Base-by-base conservation (phyloP, 768 basidiomycete genomes). In the Boletus barrowsii region DNA sequence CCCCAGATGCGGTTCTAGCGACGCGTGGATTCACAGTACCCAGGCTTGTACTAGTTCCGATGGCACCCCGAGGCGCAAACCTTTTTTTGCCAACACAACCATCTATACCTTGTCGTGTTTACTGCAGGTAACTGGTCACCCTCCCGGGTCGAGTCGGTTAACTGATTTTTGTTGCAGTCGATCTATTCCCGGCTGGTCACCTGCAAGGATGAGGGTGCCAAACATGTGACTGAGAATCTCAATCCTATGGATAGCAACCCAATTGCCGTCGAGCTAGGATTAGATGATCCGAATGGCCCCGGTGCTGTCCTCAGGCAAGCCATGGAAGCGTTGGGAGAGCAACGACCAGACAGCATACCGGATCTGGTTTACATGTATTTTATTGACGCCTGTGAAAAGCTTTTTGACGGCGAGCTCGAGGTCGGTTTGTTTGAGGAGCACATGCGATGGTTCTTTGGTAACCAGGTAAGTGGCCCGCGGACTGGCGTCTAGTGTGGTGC, bases 351-450 rank as follows among this genome's bases (percentile, higher is more conserved):
- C 32, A 76, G 77, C 39, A 76, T 77, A 26, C 72, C 77, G 40
- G 86, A 87, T 60, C 79, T 88, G 65, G 87, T 92, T 56, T 98
- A 98, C 73, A 77, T 84, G 74, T 93, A 95, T 64, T 80, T 96
- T 48, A 75, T 98, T 33, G 90, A 87, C 54, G 88, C 91, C 10
- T 93, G 91, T 68, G 96, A 98, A 72, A 91, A 90, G 77, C 71
- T 96, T 40, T 98, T 98, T 67, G 93, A 93, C 63, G 87, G 83
- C 57, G 95, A 98, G 66, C 78, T 98, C 55, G 97, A 98, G 69
- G 90, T 88, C 66, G 74, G 80, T n/a, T 83, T 86, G 20, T 98
- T 94, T 63, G 96, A 98, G 70, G 97, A 98, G 68, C 91, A 93
- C 65, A 84, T 98, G 84, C 77, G 97, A 59, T 91, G 92, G 83